These are phyloP conservation scores for Naematelia aurantialba DNA, from an alignment of 768 basidiomycete species.

Conservation along the genomic window DNA sequence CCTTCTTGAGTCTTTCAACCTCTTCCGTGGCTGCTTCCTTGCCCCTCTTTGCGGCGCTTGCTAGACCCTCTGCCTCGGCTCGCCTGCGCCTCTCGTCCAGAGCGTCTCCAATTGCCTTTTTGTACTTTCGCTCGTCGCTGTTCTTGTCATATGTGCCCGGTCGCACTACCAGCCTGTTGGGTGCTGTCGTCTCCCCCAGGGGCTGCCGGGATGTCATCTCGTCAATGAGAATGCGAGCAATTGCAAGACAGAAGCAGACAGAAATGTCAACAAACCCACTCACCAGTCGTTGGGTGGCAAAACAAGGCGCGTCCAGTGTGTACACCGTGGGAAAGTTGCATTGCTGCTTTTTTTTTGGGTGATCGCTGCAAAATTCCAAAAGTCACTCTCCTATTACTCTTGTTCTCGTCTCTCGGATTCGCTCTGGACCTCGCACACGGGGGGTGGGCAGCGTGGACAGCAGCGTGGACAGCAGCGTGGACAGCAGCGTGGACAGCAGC, in stretches of 20 bases:
- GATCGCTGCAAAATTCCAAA: too few species aligned
- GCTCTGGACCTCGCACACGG: too few species aligned
- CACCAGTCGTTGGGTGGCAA: not conserved
- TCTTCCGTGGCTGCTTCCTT: constrained; percentile 1
- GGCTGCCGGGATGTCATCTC: not conserved
- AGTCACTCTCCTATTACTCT: too few species aligned
- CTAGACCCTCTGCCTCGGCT: constrained; percentile 21
- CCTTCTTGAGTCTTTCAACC: constrained; percentile 7
- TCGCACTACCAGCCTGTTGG: not conserved
- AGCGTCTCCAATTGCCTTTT: constrained; percentile 8
- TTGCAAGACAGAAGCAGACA: not conserved
- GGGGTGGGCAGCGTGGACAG: too few species aligned
- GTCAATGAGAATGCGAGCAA: not conserved
- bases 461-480: too few species aligned
- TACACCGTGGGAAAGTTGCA: constrained; percentile 7
- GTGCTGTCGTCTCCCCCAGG: not conserved
- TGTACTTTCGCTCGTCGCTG: constrained; percentile 12
- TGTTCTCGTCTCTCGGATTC: too few species aligned
- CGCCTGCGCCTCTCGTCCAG: constrained; percentile 9
- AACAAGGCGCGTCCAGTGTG: not conserved
- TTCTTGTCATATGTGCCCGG: constrained; percentile 2
- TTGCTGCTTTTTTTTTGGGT: not conserved
- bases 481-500: too few species aligned
- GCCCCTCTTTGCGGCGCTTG: constrained; percentile 15
- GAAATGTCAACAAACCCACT: not conserved